Percentiles rank a stretch among this genome's conserved stretches.
These are phyloP conservation scores for Atkinsonella hypoxylon DNA, from an alignment of 2,329 filamentous ascomycete genomes.

Conservation along the genomic window DNA sequence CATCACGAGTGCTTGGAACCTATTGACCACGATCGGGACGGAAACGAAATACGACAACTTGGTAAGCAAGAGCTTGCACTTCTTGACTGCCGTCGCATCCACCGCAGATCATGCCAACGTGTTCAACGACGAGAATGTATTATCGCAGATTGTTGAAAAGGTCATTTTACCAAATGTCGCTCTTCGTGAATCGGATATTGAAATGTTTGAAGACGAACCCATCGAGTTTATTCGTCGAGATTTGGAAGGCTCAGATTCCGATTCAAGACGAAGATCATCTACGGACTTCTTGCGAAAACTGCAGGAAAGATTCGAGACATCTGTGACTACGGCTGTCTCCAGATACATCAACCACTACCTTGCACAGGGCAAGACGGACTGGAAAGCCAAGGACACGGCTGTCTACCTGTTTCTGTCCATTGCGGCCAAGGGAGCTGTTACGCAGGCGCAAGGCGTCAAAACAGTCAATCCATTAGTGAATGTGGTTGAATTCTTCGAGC, in stretches of 20 bases:
- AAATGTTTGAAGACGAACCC: conserved; percentile 95
- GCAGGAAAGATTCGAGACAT: conserved; percentile 74
- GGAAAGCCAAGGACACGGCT: conserved; percentile 98
- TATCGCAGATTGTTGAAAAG: conserved; percentile 86
- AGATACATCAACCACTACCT: conserved; percentile 83
- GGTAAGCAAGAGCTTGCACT: conserved; percentile 88
- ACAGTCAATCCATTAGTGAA: conserved; percentile 79
- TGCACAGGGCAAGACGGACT: conserved; percentile 67
- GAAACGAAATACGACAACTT: conserved; percentile 91
- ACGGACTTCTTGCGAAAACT: conserved; percentile 89
- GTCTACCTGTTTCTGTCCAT: conserved; percentile 92
- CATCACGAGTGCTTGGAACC: conserved; percentile 79
- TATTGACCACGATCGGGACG: conserved; percentile 74
- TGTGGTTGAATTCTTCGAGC: conserved; percentile 90
- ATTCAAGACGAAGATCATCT: conserved; percentile 81
- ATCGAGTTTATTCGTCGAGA: conserved; percentile 97
- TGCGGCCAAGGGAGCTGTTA: conserved; percentile 81
- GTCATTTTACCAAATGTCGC: conserved; percentile 90
- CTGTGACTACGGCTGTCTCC: conserved; percentile 78
- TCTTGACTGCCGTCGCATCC: conserved; percentile 78
- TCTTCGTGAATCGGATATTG: conserved; percentile 83
- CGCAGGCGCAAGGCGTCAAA: conserved; percentile 79
- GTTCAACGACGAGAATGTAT: conserved; percentile 71
- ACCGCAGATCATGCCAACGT: conserved; percentile 65
- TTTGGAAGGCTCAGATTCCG: conserved; percentile 89